Evolutionary conservation across 805 yeast species (phyloP).

Genomic region (Spathaspora hagerdaliae): DNA sequence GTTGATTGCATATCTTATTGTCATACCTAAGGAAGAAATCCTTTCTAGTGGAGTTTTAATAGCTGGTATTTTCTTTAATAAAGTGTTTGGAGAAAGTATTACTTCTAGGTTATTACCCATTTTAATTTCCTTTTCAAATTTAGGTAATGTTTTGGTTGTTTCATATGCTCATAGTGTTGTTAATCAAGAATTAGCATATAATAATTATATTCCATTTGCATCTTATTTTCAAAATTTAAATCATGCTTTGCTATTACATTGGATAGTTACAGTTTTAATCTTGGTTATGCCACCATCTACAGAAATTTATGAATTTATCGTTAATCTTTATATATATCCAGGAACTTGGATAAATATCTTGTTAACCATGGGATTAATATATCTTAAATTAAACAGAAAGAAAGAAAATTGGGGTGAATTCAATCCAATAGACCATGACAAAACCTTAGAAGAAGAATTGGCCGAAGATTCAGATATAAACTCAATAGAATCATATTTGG

Average conservation of each 20-base stretch:
- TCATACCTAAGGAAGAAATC: constrained; percentile 46
- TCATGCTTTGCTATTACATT: constrained; percentile 49
- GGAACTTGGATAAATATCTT: constrained; percentile 55
- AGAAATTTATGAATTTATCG: constrained; percentile 59
- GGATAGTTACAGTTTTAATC: constrained; percentile 51
- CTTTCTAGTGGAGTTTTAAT: constrained; percentile 56
- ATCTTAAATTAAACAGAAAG: constrained; percentile 40
- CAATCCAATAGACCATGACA: constrained; percentile 8
- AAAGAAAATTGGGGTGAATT: constrained; percentile 39
- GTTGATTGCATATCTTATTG: constrained; percentile 53
- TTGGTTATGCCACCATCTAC: constrained; percentile 59
- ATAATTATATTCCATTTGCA: constrained; percentile 49
- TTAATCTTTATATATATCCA: constrained; percentile 61
- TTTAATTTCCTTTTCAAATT: constrained; percentile 55
- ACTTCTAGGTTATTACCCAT: constrained; percentile 50
- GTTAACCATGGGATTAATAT: constrained; percentile 50
- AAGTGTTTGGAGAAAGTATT: constrained; percentile 53
- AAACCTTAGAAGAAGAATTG: background rate
- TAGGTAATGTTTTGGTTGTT: constrained; percentile 65
- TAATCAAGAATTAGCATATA: constrained; percentile 53
- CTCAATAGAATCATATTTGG: background rate
- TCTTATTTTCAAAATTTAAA: constrained; percentile 38
- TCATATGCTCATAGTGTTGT: constrained; percentile 58
- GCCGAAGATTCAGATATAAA: background rate
- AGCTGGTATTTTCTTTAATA: constrained; percentile 58